Evolutionary conservation across 73 alveolate genomes (phyloP).

Genomic region (Halteria grandinella): DNA sequence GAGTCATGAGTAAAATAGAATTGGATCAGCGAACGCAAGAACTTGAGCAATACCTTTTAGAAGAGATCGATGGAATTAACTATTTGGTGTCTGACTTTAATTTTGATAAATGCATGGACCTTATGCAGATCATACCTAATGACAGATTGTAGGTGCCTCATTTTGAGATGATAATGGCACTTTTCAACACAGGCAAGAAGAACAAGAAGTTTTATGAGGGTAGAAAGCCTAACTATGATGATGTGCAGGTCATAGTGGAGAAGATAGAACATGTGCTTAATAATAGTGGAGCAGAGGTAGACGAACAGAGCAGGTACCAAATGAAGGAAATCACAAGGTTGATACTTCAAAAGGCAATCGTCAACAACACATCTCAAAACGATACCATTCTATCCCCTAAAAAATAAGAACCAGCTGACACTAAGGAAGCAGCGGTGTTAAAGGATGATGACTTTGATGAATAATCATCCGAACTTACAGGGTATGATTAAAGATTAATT

Average conservation of each 20-base stretch:
- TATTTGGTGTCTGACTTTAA: not conserved
- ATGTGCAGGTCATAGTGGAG: not conserved
- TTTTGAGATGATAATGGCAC: not conserved
- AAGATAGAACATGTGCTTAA: not conserved
- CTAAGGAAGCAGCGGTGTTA: not conserved
- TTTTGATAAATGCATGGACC: not conserved
- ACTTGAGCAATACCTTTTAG: not conserved
- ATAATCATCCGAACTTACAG: not conserved
- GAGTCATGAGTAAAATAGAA: not conserved
- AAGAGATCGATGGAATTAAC: constrained; percentile 1
- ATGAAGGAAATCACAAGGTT: not conserved
- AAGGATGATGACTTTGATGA: not conserved
- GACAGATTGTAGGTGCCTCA: not conserved
- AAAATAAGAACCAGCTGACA: not conserved
- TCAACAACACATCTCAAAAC: too few relatives aligned
- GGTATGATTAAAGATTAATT: not conserved
- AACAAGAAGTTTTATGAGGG: not conserved
- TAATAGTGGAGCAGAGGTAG: too few relatives aligned
- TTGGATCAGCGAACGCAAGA: not conserved
- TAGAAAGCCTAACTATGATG: not conserved
- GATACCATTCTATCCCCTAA: not conserved
- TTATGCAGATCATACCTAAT: not conserved
- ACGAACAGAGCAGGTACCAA: not conserved
- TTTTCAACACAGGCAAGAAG: not conserved
- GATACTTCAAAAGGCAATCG: not conserved